Percentiles rank a stretch among this genome's conserved stretches.
phyloP scores from a whole-genome alignment of 306 rosid species.

The Inga laurina region DNA sequence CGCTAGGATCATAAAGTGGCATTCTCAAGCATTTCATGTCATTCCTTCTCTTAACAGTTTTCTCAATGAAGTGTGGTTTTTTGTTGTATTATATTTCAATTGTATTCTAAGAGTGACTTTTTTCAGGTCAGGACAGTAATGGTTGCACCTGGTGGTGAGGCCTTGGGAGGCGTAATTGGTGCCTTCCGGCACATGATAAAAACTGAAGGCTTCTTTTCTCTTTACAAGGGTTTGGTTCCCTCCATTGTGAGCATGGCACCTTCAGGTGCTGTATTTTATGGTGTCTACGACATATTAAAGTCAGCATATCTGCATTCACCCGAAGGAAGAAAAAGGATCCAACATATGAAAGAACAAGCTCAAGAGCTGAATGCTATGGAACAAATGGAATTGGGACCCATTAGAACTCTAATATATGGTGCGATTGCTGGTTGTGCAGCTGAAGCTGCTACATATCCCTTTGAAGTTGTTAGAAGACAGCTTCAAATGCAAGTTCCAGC shows the following conservation, averaged over 20 bases:
- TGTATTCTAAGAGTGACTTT: constrained; percentile 31
- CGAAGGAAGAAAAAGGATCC: constrained; percentile 81
- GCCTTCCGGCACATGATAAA: constrained; percentile 79
- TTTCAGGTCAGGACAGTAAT: constrained; percentile 92
- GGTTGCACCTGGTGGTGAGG: constrained; percentile 98
- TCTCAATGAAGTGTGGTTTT: not conserved
- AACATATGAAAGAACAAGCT: constrained; percentile 60
- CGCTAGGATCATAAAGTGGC: not conserved
- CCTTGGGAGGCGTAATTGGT: constrained; percentile 88
- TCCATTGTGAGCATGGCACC: constrained; percentile 97
- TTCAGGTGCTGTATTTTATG: constrained; percentile 94
- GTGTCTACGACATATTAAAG: constrained; percentile 86
- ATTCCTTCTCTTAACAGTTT: constrained; percentile 5
- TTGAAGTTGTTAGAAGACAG: constrained; percentile 90
- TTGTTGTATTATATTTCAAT: not conserved
- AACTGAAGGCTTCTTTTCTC: constrained; percentile 92
- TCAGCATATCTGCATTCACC: constrained; percentile 83
- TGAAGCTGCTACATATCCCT: constrained; percentile 94
- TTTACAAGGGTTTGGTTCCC: constrained; percentile 92
- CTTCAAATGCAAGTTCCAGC: constrained; percentile 89
- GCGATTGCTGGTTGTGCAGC: constrained; percentile 96
- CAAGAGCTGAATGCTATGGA: constrained; percentile 74
- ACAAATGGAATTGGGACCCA: constrained; percentile 87
- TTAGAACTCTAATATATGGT: constrained; percentile 83
- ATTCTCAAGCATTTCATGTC: constrained; percentile 7